phyloP scores from a whole-genome alignment of 2,329 filamentous ascomycete species.

The Aspergillus pseudonomiae region DNA sequence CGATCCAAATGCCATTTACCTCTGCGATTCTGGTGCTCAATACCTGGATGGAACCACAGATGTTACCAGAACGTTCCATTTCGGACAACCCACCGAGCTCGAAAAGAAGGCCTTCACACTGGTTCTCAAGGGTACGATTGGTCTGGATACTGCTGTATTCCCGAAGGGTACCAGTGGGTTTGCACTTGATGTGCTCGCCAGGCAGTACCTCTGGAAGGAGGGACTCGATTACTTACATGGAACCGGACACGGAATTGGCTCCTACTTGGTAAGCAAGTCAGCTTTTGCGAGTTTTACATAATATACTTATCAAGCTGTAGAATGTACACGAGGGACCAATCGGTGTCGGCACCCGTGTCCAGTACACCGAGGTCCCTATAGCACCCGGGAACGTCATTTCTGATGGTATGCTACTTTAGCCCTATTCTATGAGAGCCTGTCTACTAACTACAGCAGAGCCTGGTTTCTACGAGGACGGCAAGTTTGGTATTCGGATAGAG shows the following conservation, averaged over 20 bases:
- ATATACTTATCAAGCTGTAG: constrained; percentile 30
- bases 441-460: constrained; percentile 61
- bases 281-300: background rate
- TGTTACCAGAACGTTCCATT: constrained; percentile 90
- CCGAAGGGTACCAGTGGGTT: constrained; percentile 95
- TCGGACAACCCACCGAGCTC: constrained; percentile 78
- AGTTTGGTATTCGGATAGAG: constrained; percentile 93
- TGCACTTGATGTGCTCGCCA: constrained; percentile 82
- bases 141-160: constrained; percentile 81
- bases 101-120: constrained; percentile 91
- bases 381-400: constrained; percentile 93
- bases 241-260: constrained; percentile 93
- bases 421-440: background rate
- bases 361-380: constrained; percentile 88
- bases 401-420: constrained; percentile 54
- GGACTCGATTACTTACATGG: constrained; percentile 95
- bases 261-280: constrained; percentile 63
- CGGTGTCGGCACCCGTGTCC: constrained; percentile 87
- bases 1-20: constrained; percentile 82
- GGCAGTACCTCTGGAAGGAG: constrained; percentile 90
- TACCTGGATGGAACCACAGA: constrained; percentile 95
- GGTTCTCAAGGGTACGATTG: constrained; percentile 92
- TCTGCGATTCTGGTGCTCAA: constrained; percentile 97
- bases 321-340: constrained; percentile 98
- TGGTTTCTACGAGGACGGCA: constrained; percentile 94